Evolutionary conservation across 2,329 filamentous ascomycete species (phyloP), one percentile per base, ranked within the genome.

Genomic region (Acephala macrosclerotiorum): DNA sequence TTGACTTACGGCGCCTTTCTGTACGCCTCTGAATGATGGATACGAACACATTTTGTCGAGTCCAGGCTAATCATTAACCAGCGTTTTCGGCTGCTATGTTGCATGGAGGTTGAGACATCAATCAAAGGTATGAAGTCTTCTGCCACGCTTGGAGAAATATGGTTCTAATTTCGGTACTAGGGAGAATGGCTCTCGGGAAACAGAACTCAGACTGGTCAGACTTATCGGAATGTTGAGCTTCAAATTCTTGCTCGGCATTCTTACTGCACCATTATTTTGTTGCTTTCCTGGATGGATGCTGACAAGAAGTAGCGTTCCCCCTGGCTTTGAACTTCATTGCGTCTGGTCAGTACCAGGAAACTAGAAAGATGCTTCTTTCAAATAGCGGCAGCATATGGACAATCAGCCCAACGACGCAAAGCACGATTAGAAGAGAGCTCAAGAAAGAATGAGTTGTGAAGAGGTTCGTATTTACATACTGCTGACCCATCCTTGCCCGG

Each of bases 281-380:
- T 33, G 22, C 58, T 33, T 61, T 36, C 58, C 35, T 29, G 11
- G 42, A 58, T 16, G 4, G 36, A 59, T 60, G 62, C 68, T 75
- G 67, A 73, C 65, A 26, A 5, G 18, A 66, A 45, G 25, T 74
- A 96, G 92, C 91, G 71, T 81, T 93, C 71, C 92, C 92, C 73
- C 82, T 96, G 79, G 91, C 92, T 79, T 84, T 96, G 77, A 96
- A 96, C 82, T 96, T 96, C 83, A 92, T 96, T 82, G 92, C 92
- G 79, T 93, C 92, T 83, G 91, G 92, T 96, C 89, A 95, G 92
- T 95, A 79, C 29, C 67, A 71, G n/a, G n/a, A n/a, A n/a, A 66
- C 67, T 61, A 73, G 70, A 69, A 70, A 74, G 72, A 72, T 69
- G 73, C 78, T 73, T 74, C 72, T 78, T 83, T 80, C 82, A 81